A percentile compares a stretch with the other conserved stretches of the same genome.
Conservation (phyloP, 1,284 basidiomycete genomes). For the Trametes versicolor region DNA sequence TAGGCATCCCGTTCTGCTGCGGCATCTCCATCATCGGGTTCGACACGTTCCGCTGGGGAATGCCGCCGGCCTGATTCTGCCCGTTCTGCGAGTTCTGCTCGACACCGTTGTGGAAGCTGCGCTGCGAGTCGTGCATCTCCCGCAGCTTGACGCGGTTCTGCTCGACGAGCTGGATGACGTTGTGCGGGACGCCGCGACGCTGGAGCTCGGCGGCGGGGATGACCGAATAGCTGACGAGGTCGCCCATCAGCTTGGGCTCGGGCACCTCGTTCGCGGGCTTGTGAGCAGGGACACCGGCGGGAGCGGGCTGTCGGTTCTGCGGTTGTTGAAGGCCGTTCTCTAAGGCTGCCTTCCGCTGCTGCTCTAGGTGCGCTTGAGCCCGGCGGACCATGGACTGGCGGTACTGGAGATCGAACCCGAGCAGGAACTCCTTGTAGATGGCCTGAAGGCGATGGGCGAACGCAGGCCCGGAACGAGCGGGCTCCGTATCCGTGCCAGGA, state of each 20-base stretch:
- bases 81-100: conserved; percentile 30
- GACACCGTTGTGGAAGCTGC: conserved; percentile 47
- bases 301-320: neutral
- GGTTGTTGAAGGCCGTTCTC: conserved; percentile 2
- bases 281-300: neutral
- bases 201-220: conserved; percentile 61
- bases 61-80: conserved; percentile 19
- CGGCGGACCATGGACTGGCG: conserved; percentile 40
- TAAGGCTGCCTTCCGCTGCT: conserved; percentile 22
- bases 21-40: conserved; percentile 18
- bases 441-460: conserved; percentile 66
- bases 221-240: conserved; percentile 55
- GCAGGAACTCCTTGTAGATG: conserved; percentile 68
- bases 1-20: conserved; percentile 12
- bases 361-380: conserved; percentile 19
- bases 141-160: conserved; percentile 58
- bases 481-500: conserved; percentile 62
- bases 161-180: conserved; percentile 67
- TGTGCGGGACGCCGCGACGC: conserved; percentile 56
- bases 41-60: conserved; percentile 19
- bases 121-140: conserved; percentile 51
- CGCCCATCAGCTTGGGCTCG: conserved; percentile 48
- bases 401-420: conserved; percentile 66
- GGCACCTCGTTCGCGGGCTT: conserved; percentile 25
- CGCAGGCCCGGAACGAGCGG: conserved; percentile 65